phyloP scores from a whole-genome alignment of 352 stramenopile genomes.

The Phytophthora podocarpi region DNA sequence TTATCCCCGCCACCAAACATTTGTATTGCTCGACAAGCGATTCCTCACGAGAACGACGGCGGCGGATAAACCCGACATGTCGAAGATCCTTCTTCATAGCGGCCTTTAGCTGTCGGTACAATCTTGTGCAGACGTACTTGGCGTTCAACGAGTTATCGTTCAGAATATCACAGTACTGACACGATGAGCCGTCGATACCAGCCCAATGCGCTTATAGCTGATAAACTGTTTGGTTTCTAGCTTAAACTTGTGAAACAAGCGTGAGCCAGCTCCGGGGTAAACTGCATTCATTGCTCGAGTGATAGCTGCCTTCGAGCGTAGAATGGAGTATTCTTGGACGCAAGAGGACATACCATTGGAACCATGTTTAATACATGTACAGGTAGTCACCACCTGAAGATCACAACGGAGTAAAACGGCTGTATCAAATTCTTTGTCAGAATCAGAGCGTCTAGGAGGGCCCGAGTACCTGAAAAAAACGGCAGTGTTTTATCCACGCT shows the following conservation, averaged over 20 bases:
- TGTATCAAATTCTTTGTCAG: neutral
- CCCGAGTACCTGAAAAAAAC: constrained; percentile 1
- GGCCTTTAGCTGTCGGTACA: constrained; percentile 18
- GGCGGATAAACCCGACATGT: no score
- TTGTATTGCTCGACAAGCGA: no score
- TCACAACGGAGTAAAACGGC: no score
- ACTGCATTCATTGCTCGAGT: neutral
- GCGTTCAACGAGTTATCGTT: neutral
- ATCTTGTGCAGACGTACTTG: neutral
- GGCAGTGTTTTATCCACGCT: neutral
- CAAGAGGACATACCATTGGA: neutral
- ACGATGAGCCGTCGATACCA: neutral
- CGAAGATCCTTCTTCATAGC: constrained; percentile 14
- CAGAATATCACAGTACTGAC: neutral
- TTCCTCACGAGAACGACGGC: no score
- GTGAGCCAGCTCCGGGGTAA: neutral
- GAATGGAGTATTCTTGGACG: neutral
- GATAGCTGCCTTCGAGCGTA: no score
- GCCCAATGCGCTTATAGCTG: no score
- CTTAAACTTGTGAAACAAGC: no score
- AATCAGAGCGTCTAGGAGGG: constrained; percentile 1
- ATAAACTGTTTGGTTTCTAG: no score
- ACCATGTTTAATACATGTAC: neutral
- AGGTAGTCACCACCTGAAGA: no score
- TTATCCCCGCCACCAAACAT: no score